Percentiles rank a stretch among this genome's conserved stretches.
phyloP scores from a whole-genome alignment of 2,329 filamentous ascomycete genomes.

The Westerdykella aurantiaca region DNA sequence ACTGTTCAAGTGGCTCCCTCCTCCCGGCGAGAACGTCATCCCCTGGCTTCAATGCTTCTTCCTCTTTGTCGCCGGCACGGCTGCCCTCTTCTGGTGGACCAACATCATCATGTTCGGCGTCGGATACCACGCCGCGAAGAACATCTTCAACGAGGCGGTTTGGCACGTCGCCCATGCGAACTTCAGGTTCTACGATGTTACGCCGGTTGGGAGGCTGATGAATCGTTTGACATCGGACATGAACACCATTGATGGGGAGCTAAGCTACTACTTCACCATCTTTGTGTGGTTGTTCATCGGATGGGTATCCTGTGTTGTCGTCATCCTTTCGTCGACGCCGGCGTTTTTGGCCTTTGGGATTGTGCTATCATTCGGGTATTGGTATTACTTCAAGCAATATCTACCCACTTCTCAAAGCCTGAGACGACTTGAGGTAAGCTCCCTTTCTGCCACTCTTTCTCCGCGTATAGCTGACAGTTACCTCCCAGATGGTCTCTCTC shows the following conservation, averaged over 20 bases:
- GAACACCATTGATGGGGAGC: constrained; percentile 81
- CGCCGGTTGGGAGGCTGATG: constrained; percentile 83
- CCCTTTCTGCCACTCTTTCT: neutral
- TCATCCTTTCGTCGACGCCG: constrained; percentile 76
- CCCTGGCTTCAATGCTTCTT: constrained; percentile 73
- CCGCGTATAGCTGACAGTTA: constrained; percentile 5
- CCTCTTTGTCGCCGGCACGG: constrained; percentile 44
- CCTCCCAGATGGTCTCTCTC: constrained; percentile 65
- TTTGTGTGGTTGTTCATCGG: constrained; percentile 66
- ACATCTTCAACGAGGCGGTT: constrained; percentile 69
- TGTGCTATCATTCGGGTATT: constrained; percentile 60
- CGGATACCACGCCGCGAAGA: constrained; percentile 69
- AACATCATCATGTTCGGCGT: constrained; percentile 69
- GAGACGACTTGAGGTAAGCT: constrained; percentile 61
- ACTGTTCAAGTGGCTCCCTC: constrained; percentile 51
- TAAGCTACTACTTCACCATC: constrained; percentile 65
- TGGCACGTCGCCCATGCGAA: constrained; percentile 69
- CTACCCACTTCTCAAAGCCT: constrained; percentile 78
- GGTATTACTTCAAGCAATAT: constrained; percentile 69
- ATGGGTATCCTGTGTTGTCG: constrained; percentile 65
- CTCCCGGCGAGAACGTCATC: constrained; percentile 59
- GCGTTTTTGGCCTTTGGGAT: constrained; percentile 68
- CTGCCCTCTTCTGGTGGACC: constrained; percentile 49
- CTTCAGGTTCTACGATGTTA: constrained; percentile 87
- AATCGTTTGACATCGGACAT: constrained; percentile 89